Percentiles rank a stretch among this genome's conserved stretches.
Conservation (phyloP, 2,329 filamentous ascomycete genomes). For the Juglanconis oblonga region DNA sequence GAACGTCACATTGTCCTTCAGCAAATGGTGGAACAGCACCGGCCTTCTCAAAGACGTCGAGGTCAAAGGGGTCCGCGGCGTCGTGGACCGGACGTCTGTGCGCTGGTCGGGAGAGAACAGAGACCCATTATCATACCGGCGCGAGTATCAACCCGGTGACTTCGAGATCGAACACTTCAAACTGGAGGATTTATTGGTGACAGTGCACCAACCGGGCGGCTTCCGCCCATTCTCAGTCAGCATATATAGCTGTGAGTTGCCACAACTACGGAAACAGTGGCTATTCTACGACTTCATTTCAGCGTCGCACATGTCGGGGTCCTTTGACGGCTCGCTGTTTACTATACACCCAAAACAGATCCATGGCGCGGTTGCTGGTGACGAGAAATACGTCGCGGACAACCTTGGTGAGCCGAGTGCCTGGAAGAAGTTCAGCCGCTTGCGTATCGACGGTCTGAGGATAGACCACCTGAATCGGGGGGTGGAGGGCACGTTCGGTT, state of each 20-base stretch:
- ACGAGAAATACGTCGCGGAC: slow-evolving; percentile 52
- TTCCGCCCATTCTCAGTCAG: slow-evolving; percentile 96
- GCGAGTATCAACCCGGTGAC: slow-evolving; percentile 85
- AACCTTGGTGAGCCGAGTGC: slow-evolving; percentile 63
- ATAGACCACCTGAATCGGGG: slow-evolving; percentile 96
- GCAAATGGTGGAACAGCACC: slow-evolving; percentile 99
- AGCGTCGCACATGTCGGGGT: slow-evolving; percentile 93
- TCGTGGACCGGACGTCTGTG: slow-evolving; percentile 86
- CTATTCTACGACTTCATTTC: slow-evolving; percentile 96
- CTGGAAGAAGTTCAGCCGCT: slow-evolving; percentile 94
- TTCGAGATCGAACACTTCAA: slow-evolving; percentile 98
- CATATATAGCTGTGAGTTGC: slow-evolving; percentile 93
- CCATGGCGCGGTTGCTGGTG: slow-evolving; percentile 70
- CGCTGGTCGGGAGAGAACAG: slow-evolving; percentile 64
- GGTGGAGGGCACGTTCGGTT: slow-evolving; percentile 90
- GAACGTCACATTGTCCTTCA: slow-evolving; percentile 92
- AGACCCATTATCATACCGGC: slow-evolving; percentile 83
- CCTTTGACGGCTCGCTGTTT: slow-evolving; percentile 92
- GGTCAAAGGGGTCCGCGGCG: slow-evolving; percentile 87
- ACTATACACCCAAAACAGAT: slow-evolving; percentile 94
- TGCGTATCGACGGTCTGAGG: slow-evolving; percentile 88
- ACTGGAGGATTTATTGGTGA: slow-evolving; percentile 88
- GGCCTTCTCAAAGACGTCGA: slow-evolving; percentile 89
- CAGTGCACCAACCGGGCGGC: slow-evolving; percentile 81
- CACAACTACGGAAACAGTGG: slow-evolving; percentile 91